Evolutionary conservation across 768 basidiomycete species (phyloP).

Genomic region (Tricholoma hemisulphureum): DNA sequence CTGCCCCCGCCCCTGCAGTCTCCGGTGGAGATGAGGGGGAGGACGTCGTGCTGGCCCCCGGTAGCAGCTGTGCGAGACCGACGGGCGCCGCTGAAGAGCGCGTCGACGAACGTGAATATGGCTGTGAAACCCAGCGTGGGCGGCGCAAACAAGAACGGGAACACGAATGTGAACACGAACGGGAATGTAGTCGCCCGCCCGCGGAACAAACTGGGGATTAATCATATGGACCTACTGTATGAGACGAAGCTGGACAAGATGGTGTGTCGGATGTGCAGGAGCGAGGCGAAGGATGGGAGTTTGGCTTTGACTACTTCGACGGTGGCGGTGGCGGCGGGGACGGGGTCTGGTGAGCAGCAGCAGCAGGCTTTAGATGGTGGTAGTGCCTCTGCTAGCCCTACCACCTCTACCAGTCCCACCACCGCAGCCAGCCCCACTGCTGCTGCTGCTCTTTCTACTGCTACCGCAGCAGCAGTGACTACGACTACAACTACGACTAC

Average conservation of each 20-base stretch:
- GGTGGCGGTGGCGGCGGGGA: no score
- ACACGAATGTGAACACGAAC: no score
- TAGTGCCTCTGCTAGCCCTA: neutral
- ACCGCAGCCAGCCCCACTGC: no score
- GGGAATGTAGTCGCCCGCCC: no score
- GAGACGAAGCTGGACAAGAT: slow-evolving; percentile 20
- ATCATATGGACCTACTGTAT: slow-evolving; percentile 32
- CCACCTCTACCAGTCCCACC: neutral
- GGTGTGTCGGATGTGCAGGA: slow-evolving; percentile 30
- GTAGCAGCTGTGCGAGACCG: neutral
- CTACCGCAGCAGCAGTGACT: no score
- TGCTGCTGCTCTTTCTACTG: no score
- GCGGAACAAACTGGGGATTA: slow-evolving; percentile 28
- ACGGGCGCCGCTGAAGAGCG: neutral
- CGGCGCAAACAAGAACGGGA: no score
- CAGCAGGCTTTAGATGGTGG: no score
- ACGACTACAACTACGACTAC: no score
- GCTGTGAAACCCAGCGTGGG: no score
- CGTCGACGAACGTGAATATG: neutral
- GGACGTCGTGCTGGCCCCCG: neutral
- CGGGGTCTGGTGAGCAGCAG: no score
- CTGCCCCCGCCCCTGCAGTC: no score
- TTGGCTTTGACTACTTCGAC: neutral
- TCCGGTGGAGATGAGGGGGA: neutral
- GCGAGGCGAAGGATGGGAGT: neutral